Conservation (phyloP, 352 stramenopile genomes). For the Phytophthora pseudosyringae region DNA sequence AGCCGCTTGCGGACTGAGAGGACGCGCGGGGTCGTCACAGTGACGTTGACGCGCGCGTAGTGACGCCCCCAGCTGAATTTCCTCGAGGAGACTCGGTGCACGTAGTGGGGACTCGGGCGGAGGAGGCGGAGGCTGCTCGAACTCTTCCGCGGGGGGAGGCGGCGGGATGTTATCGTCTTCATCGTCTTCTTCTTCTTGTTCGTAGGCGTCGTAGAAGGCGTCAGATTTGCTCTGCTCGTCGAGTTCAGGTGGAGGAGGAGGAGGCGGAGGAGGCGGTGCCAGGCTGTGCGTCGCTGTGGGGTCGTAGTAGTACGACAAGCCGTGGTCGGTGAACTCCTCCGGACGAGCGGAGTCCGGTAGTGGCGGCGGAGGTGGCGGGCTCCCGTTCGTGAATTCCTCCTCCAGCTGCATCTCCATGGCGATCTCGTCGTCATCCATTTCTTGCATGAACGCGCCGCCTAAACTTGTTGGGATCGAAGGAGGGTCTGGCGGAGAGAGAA, state of each 20-base stretch:
- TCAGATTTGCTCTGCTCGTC: constrained; percentile 35
- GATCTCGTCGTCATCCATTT: constrained; percentile 64
- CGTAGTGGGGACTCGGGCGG: background rate
- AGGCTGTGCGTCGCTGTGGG: constrained; percentile 29
- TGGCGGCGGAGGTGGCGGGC: constrained; percentile 25
- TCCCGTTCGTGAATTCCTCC: constrained; percentile 19
- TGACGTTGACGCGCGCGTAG: constrained; percentile 23
- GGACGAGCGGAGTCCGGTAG: constrained; percentile 14
- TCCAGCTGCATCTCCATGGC: constrained; percentile 36
- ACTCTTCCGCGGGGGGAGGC: constrained; percentile 23
- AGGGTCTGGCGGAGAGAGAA: constrained; percentile 8
- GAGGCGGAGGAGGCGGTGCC: constrained; percentile 27
- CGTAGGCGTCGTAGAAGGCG: constrained; percentile 25
- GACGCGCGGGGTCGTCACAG: constrained; percentile 4
- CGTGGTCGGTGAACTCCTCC: constrained; percentile 54
- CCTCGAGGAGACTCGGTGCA: constrained; percentile 25
- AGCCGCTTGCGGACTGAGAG: constrained; percentile 32
- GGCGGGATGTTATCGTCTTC: constrained; percentile 12
- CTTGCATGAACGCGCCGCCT: constrained; percentile 66
- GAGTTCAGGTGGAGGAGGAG: constrained; percentile 31
- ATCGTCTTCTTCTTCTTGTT: background rate
- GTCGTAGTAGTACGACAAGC: constrained; percentile 67
- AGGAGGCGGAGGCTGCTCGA: constrained; percentile 17
- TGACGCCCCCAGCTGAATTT: constrained; percentile 44
- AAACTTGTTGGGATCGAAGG: constrained; percentile 21